These are phyloP conservation scores for Aspergillus pseudonomiae DNA, from an alignment of 2,329 filamentous ascomycete genomes.

Conservation along the genomic window DNA sequence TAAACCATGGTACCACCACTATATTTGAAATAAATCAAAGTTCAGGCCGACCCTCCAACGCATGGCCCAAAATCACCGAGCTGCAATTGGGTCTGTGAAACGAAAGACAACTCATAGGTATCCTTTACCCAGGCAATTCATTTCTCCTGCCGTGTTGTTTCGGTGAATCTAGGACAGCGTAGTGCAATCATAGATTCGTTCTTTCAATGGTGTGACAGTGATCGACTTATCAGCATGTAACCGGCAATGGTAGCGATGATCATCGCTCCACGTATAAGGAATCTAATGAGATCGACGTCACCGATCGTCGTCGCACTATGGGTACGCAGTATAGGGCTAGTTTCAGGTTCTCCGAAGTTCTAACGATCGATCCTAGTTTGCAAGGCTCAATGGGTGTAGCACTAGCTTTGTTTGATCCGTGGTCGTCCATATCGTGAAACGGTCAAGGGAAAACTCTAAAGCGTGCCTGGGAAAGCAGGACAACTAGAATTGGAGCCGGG, in stretches of 20 bases:
- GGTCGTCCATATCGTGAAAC: neutral
- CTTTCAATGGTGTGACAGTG: neutral
- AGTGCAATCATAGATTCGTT: neutral
- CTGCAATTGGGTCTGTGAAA: too few relatives aligned
- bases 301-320: neutral
- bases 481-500: neutral
- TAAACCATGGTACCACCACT: neutral
- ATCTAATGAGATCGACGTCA: neutral
- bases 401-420: neutral
- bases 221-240: neutral
- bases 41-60: too few relatives aligned
- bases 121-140: neutral
- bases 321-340: neutral
- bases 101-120: neutral
- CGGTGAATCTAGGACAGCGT: neutral
- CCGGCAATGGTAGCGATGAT: neutral
- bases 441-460: neutral
- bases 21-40: neutral
- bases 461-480: neutral
- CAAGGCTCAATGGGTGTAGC: neutral
- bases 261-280: neutral
- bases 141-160: neutral
- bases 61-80: too few relatives aligned
- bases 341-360: neutral
- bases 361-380: neutral